phyloP scores from a whole-genome alignment of 352 stramenopile species.

The Pythium rishiriense region DNA sequence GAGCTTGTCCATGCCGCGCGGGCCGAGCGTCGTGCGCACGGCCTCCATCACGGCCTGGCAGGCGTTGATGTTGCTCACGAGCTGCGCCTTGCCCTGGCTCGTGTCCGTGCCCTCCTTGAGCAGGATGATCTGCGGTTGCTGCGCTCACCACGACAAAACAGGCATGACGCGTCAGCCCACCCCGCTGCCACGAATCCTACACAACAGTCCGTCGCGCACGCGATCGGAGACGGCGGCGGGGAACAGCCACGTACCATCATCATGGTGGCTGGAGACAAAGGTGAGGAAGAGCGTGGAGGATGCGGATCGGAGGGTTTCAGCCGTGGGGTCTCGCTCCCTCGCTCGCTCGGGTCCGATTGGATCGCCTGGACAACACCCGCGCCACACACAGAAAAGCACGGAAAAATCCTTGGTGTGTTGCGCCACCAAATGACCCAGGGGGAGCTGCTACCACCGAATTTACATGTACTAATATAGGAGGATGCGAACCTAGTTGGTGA shows the following conservation, averaged over 20 bases:
- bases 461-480: too few species aligned
- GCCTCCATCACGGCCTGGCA: slow-evolving; percentile 96
- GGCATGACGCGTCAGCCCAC: too few species aligned
- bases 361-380: slow-evolving; percentile 7
- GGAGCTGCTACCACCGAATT: too few species aligned
- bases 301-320: neutral
- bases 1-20: slow-evolving; percentile 99
- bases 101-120: slow-evolving; percentile 99
- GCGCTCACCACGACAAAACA: neutral
- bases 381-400: slow-evolving; percentile 11
- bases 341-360: neutral
- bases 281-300: neutral
- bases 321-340: neutral
- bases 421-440: slow-evolving; percentile 7
- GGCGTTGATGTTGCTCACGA: slow-evolving; percentile 92
- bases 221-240: neutral
- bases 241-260: slow-evolving; percentile 42
- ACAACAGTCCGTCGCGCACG: neutral
- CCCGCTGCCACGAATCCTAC: too few species aligned
- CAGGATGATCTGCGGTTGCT: slow-evolving; percentile 98
- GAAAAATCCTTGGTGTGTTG: slow-evolving; percentile 29
- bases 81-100: slow-evolving; percentile 96
- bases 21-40: slow-evolving; percentile 97
- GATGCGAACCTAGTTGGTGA: too few species aligned
- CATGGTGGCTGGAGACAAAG: slow-evolving; percentile 40